phyloP scores from a whole-genome alignment of 2,329 filamentous ascomycete species.

The Zasmidium angulare region DNA sequence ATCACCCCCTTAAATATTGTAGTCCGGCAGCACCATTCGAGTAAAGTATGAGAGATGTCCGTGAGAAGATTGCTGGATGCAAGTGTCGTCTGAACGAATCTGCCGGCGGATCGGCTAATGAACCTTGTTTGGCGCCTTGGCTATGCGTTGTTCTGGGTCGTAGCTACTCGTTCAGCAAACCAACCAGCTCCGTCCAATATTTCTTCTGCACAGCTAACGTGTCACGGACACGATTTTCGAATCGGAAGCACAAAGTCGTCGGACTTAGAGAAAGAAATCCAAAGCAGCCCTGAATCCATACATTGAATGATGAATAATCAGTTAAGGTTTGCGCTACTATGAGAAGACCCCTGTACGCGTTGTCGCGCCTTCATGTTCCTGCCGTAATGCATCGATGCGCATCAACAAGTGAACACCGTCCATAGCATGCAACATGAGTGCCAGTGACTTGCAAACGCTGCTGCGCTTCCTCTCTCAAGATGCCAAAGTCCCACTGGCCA shows the following conservation, averaged over 20 bases:
- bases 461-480: slow-evolving; percentile 61
- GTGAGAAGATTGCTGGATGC: background rate
- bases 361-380: background rate
- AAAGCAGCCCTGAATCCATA: background rate
- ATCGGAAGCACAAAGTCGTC: background rate
- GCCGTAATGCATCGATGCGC: too few species aligned
- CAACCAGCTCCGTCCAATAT: background rate
- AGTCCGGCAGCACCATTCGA: too few species aligned
- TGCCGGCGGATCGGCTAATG: background rate
- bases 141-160: background rate
- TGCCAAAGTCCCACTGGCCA: slow-evolving; percentile 55
- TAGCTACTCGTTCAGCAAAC: background rate
- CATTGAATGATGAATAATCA: background rate
- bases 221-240: too few species aligned
- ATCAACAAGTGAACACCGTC: background rate
- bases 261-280: too few species aligned
- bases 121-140: background rate
- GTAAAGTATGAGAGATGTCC: too few species aligned
- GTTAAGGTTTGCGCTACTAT: background rate
- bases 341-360: background rate
- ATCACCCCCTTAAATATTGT: too few species aligned
- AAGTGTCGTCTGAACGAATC: background rate
- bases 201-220: background rate
- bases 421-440: slow-evolving; percentile 13
- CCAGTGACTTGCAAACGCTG: slow-evolving; percentile 38